phyloP scores from a whole-genome alignment of 768 basidiomycete species.

The Cystobasidium ongulense region DNA sequence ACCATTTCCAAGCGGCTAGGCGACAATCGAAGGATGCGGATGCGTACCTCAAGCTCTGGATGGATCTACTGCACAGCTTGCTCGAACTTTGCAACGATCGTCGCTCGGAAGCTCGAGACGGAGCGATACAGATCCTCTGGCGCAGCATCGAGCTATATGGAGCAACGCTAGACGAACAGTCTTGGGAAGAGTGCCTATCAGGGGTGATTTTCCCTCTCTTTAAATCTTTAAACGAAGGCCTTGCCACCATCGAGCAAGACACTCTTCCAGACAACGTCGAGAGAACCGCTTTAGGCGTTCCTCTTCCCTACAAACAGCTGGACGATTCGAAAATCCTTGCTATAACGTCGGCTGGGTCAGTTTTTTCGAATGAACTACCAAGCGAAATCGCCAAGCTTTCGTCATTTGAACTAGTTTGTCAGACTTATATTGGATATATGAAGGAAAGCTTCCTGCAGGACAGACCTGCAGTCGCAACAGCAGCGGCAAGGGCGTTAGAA shows the following conservation, averaged over 20 bases:
- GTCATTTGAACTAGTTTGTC: conserved; percentile 65
- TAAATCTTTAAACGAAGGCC: conserved; percentile 50
- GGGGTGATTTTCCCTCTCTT: conserved; percentile 79
- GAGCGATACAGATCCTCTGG: conserved; percentile 91
- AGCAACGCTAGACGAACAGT: conserved; percentile 65
- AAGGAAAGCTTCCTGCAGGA: conserved; percentile 63
- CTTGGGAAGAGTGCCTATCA: conserved; percentile 89
- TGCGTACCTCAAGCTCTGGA: conserved; percentile 82
- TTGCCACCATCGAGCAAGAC: conserved; percentile 55
- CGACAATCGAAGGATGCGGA: conserved; percentile 51
- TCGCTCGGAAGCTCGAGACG: conserved; percentile 79
- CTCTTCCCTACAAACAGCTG: conserved; percentile 53
- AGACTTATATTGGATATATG: conserved; percentile 63
- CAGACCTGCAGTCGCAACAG: conserved; percentile 61
- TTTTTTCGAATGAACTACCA: conserved; percentile 70
- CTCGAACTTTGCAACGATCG: conserved; percentile 71
- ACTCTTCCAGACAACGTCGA: conserved; percentile 19
- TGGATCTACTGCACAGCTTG: conserved; percentile 76
- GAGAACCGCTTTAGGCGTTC: conserved; percentile 2
- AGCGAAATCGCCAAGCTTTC: conserved; percentile 64
- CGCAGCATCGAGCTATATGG: conserved; percentile 90
- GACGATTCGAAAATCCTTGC: conserved; percentile 83
- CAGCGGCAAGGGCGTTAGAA: conserved; percentile 76
- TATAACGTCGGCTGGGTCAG: conserved; percentile 69
- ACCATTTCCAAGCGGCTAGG: conserved; percentile 80